Base-by-base conservation (phyloP, 2,329 filamentous ascomycete species). In the Cladosporium sp. region DNA sequence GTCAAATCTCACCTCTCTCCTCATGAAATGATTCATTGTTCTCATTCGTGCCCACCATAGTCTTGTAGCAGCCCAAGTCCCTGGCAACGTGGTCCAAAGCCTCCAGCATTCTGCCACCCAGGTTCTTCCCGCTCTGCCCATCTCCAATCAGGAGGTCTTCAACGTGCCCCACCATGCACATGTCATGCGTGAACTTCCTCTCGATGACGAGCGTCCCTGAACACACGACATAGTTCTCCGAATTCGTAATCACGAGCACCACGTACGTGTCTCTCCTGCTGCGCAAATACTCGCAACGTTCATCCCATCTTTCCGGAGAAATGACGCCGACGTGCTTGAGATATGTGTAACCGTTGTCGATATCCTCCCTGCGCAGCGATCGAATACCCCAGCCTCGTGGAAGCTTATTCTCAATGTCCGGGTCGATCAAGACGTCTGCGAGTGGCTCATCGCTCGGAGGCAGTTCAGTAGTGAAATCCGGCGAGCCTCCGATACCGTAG, bases 181-280 rank as follows among this genome's bases (percentile, higher is more conserved):
- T 5, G 11, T 60, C 60, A 40, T 56, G 35, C 3, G 52, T 50
- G 19, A 59, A 59, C 46, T 61, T 62, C 45, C 54, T 52, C 50
- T 61, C 60, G 14, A 59, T 49, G 32, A 62, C 43, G 46, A 62
- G 49, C 16, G 60, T 62, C 4, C 60, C 60, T 7, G 56, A 58
- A 14, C 50, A 57, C n/a, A 61, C 58, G 13, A 61, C 54, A 11
- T 43, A 46, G 28, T 57, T 53, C 11, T 48, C 43, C 8, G 34
- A 28, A n/a, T 55, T 54, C 8, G 59, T 54, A 10, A 62, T 50
- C 16, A 60, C 51, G 9, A 60, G 40, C n/a, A 59, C 55, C 11
- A 58, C 54, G 16, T 61, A 58, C 19, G 46, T 54, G 46, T 54
- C 59, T 34, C 13, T 49, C 18, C 46, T 32, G 16, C 18, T 31